Conservation (phyloP, 1,139 yeast species). For the Geotrichum candidum region DNA sequence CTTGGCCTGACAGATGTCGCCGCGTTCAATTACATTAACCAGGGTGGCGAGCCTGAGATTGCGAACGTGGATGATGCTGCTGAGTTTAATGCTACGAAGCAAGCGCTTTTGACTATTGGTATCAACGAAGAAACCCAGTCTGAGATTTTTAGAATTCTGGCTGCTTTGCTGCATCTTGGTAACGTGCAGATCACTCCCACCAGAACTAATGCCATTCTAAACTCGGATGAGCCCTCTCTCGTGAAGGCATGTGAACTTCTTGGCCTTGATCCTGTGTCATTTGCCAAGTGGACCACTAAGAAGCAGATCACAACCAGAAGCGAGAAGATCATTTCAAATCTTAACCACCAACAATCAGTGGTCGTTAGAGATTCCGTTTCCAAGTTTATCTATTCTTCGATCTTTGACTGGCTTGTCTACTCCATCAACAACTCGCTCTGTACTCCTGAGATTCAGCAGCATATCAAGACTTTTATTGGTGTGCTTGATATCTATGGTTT, state of each 20-base stretch:
- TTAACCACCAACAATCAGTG: constrained; percentile 76
- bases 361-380: constrained; percentile 97
- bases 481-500: constrained; percentile 96
- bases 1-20: constrained; percentile 54
- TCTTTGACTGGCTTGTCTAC: constrained; percentile 92
- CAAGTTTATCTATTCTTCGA: constrained; percentile 83
- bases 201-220: constrained; percentile 73
- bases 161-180: constrained; percentile 90
- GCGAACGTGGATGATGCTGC: constrained; percentile 74
- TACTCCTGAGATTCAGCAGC: constrained; percentile 52
- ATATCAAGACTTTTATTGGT: constrained; percentile 76
- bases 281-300: constrained; percentile 90
- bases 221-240: constrained; percentile 82
- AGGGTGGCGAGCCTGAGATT: constrained; percentile 75
- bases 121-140: constrained; percentile 54
- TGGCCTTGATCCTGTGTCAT: constrained; percentile 66
- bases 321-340: constrained; percentile 81
- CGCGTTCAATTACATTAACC: constrained; percentile 78
- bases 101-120: constrained; percentile 77
- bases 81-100: constrained; percentile 69
- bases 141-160: constrained; percentile 69
- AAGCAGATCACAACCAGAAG: constrained; percentile 90
- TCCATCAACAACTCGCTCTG: constrained; percentile 78
- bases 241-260: constrained; percentile 78
- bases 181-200: constrained; percentile 85